These are phyloP conservation scores for Psilocybe cubensis DNA, from an alignment of 768 basidiomycete species.

Conservation along the genomic window DNA sequence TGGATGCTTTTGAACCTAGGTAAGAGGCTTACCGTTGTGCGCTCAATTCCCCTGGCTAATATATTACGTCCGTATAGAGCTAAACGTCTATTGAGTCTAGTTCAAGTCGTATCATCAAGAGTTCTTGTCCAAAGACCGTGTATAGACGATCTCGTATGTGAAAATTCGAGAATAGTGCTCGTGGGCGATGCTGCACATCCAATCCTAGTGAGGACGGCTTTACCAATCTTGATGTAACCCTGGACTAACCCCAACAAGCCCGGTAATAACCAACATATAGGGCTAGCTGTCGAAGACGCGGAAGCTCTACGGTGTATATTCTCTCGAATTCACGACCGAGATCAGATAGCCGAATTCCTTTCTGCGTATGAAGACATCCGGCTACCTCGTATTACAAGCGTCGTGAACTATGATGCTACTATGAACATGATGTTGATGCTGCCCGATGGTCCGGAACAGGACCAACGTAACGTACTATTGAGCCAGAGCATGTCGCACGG, in stretches of 20 bases:
- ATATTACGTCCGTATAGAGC: constrained; percentile 20
- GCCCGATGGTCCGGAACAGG: constrained; percentile 40
- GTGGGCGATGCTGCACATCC: constrained; percentile 15
- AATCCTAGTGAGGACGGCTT: constrained; percentile 3
- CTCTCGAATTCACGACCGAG: constrained; percentile 6
- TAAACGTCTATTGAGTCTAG: constrained; percentile 37
- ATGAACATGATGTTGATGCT: constrained; percentile 14
- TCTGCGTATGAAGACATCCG: constrained; percentile 16
- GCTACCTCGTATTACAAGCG: constrained; percentile 8
- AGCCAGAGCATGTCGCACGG: constrained; percentile 34
- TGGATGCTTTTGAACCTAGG: constrained; percentile 38
- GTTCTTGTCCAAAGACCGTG: constrained; percentile 30
- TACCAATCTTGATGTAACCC: background rate
- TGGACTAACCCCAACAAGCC: background rate
- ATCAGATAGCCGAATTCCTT: constrained; percentile 14
- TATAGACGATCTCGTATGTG: constrained; percentile 50
- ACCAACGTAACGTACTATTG: constrained; percentile 9
- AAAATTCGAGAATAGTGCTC: constrained; percentile 13
- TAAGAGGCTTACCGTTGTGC: constrained; percentile 9
- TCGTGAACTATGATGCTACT: constrained; percentile 13
- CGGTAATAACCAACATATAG: constrained; percentile 12
- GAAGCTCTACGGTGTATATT: constrained; percentile 9
- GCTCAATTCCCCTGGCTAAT: background rate
- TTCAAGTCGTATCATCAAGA: constrained; percentile 29
- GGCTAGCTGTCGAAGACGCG: constrained; percentile 10